These are phyloP conservation scores for Sonneratia caseolaris DNA, from an alignment of 345 rosid species.

Conservation along the genomic window DNA sequence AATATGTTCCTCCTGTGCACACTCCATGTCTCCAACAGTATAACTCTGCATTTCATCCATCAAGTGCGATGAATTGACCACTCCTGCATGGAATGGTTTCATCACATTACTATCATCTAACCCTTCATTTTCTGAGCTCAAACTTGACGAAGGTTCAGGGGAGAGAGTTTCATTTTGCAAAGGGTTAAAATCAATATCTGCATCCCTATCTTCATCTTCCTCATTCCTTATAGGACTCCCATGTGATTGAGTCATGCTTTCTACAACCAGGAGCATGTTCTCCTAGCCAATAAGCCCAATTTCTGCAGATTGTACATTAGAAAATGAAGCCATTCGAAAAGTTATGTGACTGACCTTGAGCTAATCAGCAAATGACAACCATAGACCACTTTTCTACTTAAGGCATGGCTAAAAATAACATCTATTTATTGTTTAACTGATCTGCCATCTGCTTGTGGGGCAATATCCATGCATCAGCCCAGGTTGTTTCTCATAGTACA, in stretches of 20 bases:
- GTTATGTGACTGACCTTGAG: too few relatives aligned
- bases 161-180: conserved; percentile 61
- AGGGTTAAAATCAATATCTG: conserved; percentile 80
- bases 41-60: conserved; percentile 12
- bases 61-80: conserved; percentile 12
- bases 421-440: too few relatives aligned
- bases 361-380: too few relatives aligned
- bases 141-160: conserved; percentile 74
- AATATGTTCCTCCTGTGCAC: conserved; percentile 29
- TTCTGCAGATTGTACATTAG: too few relatives aligned
- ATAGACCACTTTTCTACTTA: too few relatives aligned
- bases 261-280: neutral
- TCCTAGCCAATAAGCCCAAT: too few relatives aligned
- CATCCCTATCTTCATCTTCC: conserved; percentile 54
- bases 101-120: conserved; percentile 25
- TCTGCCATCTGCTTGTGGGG: too few relatives aligned
- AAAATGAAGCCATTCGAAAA: too few relatives aligned
- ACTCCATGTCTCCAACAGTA: conserved; percentile 26
- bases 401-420: too few relatives aligned
- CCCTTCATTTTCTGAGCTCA: conserved; percentile 69
- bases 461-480: too few relatives aligned
- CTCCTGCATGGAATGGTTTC: neutral
- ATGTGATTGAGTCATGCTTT: neutral
- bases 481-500: too few relatives aligned
- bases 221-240: conserved; percentile 12